These are phyloP conservation scores for Vigna hirtella DNA, from an alignment of 306 rosid genomes.

Conservation along the genomic window DNA sequence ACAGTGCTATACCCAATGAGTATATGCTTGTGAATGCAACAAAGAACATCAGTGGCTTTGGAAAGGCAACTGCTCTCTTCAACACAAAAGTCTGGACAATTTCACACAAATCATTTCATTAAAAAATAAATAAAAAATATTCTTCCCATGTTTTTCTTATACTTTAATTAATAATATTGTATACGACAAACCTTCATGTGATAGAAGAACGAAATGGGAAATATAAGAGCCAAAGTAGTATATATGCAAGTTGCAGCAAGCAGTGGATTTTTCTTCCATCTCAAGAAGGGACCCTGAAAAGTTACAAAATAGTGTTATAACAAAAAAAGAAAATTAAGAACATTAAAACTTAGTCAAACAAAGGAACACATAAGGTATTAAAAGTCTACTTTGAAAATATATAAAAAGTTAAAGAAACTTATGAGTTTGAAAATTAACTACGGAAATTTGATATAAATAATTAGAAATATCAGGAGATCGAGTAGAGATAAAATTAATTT, in stretches of 20 bases:
- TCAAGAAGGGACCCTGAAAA: not conserved
- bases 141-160: not conserved
- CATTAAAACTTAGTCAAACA: too few species aligned
- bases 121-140: not conserved
- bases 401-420: too few species aligned
- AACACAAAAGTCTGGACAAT: not conserved
- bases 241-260: not conserved
- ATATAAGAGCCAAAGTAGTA: not conserved
- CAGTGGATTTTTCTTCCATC: not conserved
- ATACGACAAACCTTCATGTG: not conserved
- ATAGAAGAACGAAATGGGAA: not conserved
- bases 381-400: too few species aligned
- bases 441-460: too few species aligned
- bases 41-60: not conserved
- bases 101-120: not conserved
- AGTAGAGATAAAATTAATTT: too few species aligned
- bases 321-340: too few species aligned
- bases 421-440: too few species aligned
- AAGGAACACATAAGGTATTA: too few species aligned
- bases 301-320: not conserved
- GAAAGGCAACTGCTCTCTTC: not conserved
- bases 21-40: not conserved
- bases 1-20: not conserved
- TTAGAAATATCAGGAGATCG: too few species aligned
- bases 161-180: too few species aligned